Conservation (phyloP, 73 alveolate genomes). For the Loxodes magnus region DNA sequence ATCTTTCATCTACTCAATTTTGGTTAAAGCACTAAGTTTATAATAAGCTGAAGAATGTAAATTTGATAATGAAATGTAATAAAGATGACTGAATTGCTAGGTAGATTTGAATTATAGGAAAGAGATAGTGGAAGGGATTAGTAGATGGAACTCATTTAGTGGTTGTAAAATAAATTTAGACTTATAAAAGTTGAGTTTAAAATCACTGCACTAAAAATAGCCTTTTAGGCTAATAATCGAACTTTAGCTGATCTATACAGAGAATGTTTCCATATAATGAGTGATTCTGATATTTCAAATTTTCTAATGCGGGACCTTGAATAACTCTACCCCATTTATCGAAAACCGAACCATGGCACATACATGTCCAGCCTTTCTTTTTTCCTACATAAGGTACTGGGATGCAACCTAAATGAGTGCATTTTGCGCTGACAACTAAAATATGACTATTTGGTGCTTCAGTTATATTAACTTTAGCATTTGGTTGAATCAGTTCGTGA, state of each 20-base stretch:
- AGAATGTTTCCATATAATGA: constrained; percentile 24
- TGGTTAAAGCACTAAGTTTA: no score
- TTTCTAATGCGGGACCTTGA: constrained; percentile 81
- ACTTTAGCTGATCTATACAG: constrained; percentile 6
- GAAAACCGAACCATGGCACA: constrained; percentile 87
- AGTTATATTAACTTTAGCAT: constrained; percentile 51
- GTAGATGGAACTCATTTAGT: no score
- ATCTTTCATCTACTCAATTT: no score
- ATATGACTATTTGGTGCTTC: constrained; percentile 73
- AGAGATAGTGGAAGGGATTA: no score
- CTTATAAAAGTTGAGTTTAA: no score
- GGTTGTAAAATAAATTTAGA: no score
- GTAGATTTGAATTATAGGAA: no score
- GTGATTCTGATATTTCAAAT: constrained; percentile 69
- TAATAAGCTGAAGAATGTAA: no score
- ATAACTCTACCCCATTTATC: constrained; percentile 87
- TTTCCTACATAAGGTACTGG: constrained; percentile 85
- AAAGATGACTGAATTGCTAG: no score
- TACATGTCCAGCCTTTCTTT: constrained; percentile 74
- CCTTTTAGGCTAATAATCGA: constrained; percentile 12
- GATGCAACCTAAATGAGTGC: constrained; percentile 89
- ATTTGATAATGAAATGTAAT: no score
- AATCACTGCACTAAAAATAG: constrained; percentile 10
- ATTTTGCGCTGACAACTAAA: constrained; percentile 73
- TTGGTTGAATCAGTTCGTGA: constrained; percentile 56